Base-by-base conservation (phyloP, 371 early-diverging fungal genomes). In the Dinochytrium kinnereticum region DNA sequence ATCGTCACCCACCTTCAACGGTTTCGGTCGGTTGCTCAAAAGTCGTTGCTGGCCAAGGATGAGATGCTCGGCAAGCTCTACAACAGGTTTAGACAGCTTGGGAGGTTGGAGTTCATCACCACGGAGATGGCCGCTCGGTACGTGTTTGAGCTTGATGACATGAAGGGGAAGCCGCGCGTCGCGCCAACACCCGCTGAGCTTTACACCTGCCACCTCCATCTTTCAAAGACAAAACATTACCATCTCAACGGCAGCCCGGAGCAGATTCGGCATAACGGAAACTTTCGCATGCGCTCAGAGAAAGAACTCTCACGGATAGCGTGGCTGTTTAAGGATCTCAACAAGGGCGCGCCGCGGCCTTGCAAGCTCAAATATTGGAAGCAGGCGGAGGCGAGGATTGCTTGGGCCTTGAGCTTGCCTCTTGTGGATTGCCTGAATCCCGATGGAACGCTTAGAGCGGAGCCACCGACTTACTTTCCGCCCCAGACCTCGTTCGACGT, bases 21-120 rank as follows among this genome's bases (percentile, higher is more conserved):
- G 31, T 79, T 79, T 59, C 19, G 37, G 33, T 50, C 70, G 10
- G 80, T 74, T 26, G 76, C 65, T 51, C 70, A 70, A 31, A 28
- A 40, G 30, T 67, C 72, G 53, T 57, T 51, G 5, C 68, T 68
- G 50, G 61, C 30, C 2, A 26, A 53, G 37, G 26, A 65, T n/a
- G 37, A 38, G 26, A 5, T 44, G 34, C 34, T 72, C 5, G 34
- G 24, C 19, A 1, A 21, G 31, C 59, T 51, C 0, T 75, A 61
- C 67, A 33, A 21, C 33, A 21, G 51, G 1, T 74, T 73, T 55
- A 26, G 30, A 26, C 49, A 71, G 21, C 19, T 33, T 30, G 26
- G 26, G n/a, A 7, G 34, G 34, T 5, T 28, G 28, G n/a, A 28
- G 28, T 10, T 51, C 2, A 53, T 21, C 36, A 55, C 28, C 57